A percentile compares a stretch with the other conserved stretches of the same genome.
phyloP scores from a whole-genome alignment of 2,329 filamentous ascomycete genomes.

The Tolypocladium pustulatum region DNA sequence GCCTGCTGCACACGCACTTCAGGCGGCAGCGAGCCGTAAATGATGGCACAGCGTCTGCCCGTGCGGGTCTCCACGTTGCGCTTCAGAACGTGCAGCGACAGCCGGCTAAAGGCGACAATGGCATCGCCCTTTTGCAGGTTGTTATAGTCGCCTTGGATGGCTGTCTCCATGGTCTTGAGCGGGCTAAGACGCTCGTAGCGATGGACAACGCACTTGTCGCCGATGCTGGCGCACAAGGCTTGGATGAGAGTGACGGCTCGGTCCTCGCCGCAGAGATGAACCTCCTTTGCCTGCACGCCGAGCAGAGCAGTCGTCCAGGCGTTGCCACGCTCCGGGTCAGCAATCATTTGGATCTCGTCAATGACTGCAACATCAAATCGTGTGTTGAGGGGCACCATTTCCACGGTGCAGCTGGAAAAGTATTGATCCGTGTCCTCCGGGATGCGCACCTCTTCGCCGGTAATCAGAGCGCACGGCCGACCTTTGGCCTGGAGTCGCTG shows the following conservation, averaged over 20 bases:
- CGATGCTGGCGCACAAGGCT: constrained; percentile 65
- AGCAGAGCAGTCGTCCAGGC: constrained; percentile 90
- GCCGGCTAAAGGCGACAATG: constrained; percentile 74
- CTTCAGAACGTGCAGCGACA: constrained; percentile 74
- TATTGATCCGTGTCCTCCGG: constrained; percentile 46
- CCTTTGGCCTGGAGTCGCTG: constrained; percentile 73
- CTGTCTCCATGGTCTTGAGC: constrained; percentile 52
- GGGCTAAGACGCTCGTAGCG: constrained; percentile 76
- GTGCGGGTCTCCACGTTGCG: constrained; percentile 65
- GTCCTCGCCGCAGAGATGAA: constrained; percentile 89
- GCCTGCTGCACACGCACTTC: constrained; percentile 91
- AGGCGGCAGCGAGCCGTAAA: constrained; percentile 85
- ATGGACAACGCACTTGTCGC: constrained; percentile 75
- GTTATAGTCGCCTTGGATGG: constrained; percentile 52
- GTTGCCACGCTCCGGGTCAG: constrained; percentile 68
- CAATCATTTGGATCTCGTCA: constrained; percentile 98
- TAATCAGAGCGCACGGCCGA: constrained; percentile 67
- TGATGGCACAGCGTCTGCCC: constrained; percentile 73
- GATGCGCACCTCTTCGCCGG: constrained; percentile 77
- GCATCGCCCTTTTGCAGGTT: constrained; percentile 82
- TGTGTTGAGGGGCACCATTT: constrained; percentile 58
- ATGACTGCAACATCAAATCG: constrained; percentile 83
- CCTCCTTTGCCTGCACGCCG: constrained; percentile 75
- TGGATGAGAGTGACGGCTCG: constrained; percentile 70
- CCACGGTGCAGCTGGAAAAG: constrained; percentile 83